phyloP scores from a whole-genome alignment of 1,139 yeast species.

The Magnusiomyces suaveolens region DNA sequence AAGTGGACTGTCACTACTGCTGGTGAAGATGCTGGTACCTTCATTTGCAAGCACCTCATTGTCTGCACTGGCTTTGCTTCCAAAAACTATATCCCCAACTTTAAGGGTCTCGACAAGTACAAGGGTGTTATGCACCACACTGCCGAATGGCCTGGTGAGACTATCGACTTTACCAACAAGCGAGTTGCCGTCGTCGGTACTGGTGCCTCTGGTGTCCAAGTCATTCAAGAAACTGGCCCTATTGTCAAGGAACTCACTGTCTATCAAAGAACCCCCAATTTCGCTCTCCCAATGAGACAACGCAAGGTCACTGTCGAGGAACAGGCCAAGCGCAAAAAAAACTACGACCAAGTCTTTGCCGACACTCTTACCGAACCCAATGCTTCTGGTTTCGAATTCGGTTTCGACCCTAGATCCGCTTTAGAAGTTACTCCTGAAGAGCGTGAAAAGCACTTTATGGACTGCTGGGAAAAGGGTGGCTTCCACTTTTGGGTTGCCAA shows the following conservation, averaged over 20 bases:
- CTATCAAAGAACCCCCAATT: slow-evolving; percentile 27
- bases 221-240: no score
- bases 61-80: slow-evolving; percentile 30
- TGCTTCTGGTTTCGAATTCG: slow-evolving; percentile 20
- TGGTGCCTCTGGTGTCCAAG: slow-evolving; percentile 43
- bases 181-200: slow-evolving; percentile 38
- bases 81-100: slow-evolving; percentile 23
- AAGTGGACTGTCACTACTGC: slow-evolving; percentile 35
- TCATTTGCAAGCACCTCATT: slow-evolving; percentile 30
- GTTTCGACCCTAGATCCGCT: slow-evolving; percentile 13
- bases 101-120: slow-evolving; percentile 34
- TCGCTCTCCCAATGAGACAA: slow-evolving; percentile 26
- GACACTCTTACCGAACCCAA: slow-evolving; percentile 16
- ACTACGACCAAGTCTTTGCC: slow-evolving; percentile 16
- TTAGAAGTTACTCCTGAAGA: slow-evolving; percentile 20
- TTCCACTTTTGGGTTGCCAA: slow-evolving; percentile 25
- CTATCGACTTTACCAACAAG: slow-evolving; percentile 34
- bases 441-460: slow-evolving; percentile 20
- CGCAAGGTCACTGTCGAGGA: slow-evolving; percentile 10
- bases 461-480: slow-evolving; percentile 23
- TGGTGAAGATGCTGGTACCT: slow-evolving; percentile 13
- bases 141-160: slow-evolving; percentile 39
- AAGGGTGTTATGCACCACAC: slow-evolving; percentile 43
- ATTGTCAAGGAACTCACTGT: slow-evolving; percentile 20
- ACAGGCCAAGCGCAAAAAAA: slow-evolving; percentile 13